Percentiles rank a stretch among this genome's conserved stretches.
Conservation (phyloP, 805 yeast species). For the Trichomonascus vanleenenianus region DNA sequence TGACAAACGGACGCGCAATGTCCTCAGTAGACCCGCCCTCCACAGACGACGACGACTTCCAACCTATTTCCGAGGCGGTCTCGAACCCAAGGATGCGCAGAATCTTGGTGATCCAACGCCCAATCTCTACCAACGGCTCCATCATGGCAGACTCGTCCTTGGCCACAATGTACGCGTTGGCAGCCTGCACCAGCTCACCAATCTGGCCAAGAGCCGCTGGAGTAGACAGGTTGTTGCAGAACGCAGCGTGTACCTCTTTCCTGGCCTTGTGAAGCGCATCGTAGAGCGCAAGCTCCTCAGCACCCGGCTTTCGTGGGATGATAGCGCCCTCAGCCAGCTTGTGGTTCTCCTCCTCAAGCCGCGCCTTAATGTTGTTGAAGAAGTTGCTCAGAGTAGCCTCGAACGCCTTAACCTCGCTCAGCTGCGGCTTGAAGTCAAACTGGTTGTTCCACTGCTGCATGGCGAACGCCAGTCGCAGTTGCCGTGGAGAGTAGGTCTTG, state of each 20-base stretch:
- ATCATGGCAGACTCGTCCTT: constrained; percentile 45
- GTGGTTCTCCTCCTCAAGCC: constrained; percentile 57
- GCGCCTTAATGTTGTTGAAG: constrained; percentile 81
- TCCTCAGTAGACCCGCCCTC: constrained; percentile 50
- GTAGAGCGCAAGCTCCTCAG: constrained; percentile 48
- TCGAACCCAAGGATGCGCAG: constrained; percentile 68
- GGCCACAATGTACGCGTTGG: constrained; percentile 66
- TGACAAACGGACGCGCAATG: constrained; percentile 68
- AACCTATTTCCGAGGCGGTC: constrained; percentile 68
- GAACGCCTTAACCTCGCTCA: constrained; percentile 66
- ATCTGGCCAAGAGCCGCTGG: constrained; percentile 64
- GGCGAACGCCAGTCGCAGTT: constrained; percentile 85
- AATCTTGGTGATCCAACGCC: constrained; percentile 64
- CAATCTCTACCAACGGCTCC: constrained; percentile 58
- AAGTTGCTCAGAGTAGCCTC: constrained; percentile 75
- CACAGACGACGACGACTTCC: constrained; percentile 39
- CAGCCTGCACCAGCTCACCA: constrained; percentile 57
- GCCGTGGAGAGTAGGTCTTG: constrained; percentile 61
- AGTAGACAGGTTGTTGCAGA: constrained; percentile 82
- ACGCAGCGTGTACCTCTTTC: constrained; percentile 58
- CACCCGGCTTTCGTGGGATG: constrained; percentile 55
- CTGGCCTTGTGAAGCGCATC: constrained; percentile 45
- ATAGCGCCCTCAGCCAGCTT: constrained; percentile 39
- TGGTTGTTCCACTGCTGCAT: constrained; percentile 89
- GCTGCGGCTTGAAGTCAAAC: constrained; percentile 80